These are phyloP conservation scores for Barnettozyma vustinii DNA, from an alignment of 805 yeast genomes.

Conservation along the genomic window DNA sequence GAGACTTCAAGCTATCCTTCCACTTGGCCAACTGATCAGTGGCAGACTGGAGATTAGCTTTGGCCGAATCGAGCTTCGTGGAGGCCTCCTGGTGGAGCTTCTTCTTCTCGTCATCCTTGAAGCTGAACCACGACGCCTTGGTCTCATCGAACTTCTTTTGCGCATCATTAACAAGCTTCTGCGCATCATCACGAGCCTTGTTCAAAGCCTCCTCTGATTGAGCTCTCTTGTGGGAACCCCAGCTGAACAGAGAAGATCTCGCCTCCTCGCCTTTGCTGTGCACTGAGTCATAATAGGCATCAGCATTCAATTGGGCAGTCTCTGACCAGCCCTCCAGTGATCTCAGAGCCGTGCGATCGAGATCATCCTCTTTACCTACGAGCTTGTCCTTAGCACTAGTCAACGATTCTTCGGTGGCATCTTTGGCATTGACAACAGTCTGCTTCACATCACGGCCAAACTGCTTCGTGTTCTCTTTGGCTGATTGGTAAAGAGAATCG, in stretches of 20 bases:
- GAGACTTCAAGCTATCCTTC: slow-evolving; percentile 11
- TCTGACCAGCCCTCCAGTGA: slow-evolving; percentile 44
- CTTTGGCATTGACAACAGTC: slow-evolving; percentile 18
- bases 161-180: slow-evolving; percentile 29
- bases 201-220: slow-evolving; percentile 13
- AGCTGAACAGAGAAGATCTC: slow-evolving; percentile 13
- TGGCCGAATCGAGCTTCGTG: slow-evolving; percentile 21
- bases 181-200: slow-evolving; percentile 26
- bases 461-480: slow-evolving; percentile 12
- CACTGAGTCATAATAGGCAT: slow-evolving; percentile 22
- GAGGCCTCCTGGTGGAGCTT: slow-evolving; percentile 25
- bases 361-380: slow-evolving; percentile 25
- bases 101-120: slow-evolving; percentile 21
- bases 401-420: slow-evolving; percentile 14
- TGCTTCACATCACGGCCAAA: slow-evolving; percentile 14
- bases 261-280: slow-evolving; percentile 8
- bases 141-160: slow-evolving; percentile 32
- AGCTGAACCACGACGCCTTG: slow-evolving; percentile 24
- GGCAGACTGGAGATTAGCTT: slow-evolving; percentile 18
- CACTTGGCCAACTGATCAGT: slow-evolving; percentile 13
- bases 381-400: slow-evolving; percentile 17
- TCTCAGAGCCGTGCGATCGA: slow-evolving; percentile 28
- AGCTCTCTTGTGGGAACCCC: slow-evolving; percentile 14
- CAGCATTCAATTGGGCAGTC: slow-evolving; percentile 29
- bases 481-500: slow-evolving; percentile 13